Base-by-base conservation (phyloP, 306 rosid genomes). In the Vigna unguiculata region DNA sequence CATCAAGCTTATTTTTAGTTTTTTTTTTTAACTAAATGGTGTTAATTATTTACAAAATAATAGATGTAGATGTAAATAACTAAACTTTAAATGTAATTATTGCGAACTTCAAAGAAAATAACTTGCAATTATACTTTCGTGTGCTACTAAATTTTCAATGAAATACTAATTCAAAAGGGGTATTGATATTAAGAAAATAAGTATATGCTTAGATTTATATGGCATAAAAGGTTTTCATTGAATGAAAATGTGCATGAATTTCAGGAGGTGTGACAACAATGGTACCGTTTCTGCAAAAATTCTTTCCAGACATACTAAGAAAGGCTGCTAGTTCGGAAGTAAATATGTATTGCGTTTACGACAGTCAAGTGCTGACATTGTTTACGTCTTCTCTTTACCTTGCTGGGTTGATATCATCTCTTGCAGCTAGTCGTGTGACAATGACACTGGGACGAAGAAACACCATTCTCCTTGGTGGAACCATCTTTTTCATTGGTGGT, bases 331-430 rank as follows among this genome's bases (percentile, higher is more conserved):
- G 76, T 6, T 63, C 85, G 1, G 69, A 87, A 67, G 66, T 73
- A 20, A 85, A 89, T 76, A 74, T 87, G 4, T 91, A 88, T 28
- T 91, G 96, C 20, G 72, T 85, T 53, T 93, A 78, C 63, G 95
- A 93, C 34, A 89, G 90, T 76, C 91, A 89, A 17, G 19, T 87
- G 12, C 64, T 93, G 65, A 91, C 98, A 1, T 32, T 83, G 16
- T 93, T 91, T 83, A 93, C 95, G 3, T 91, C 96, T 11, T 93
- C 95, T 6, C 83, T 91, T 11, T 89, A 89, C 76, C 66, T 93
- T 15, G 95, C 95, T 1, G 97, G 91, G 1, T 72, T 89, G 16
- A 72, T 71, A 1, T 53, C 97, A 0, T 84, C 96, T 0, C 83
- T 89, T 2, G 79, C 58, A 4, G 95, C 98, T 0, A 84, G 96